Evolutionary conservation across 31 red algal genomes (phyloP), one percentile per base, ranked within the genome.

Genomic region (Asparagopsis taxiformis): DNA sequence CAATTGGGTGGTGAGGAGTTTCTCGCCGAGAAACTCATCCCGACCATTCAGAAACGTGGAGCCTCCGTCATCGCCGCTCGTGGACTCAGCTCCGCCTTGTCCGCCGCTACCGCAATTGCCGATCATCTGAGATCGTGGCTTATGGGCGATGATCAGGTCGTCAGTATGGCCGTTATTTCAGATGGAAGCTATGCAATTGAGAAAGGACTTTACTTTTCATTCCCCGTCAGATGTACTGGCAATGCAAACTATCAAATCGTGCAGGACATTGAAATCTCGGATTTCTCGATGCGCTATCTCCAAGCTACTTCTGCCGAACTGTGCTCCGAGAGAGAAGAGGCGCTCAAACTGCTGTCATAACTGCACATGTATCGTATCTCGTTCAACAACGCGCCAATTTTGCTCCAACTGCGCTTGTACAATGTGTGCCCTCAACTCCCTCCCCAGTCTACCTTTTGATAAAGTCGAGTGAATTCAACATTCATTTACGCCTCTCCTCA

Each of bases 51-150:
- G 58, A 91, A 89, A 79, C 71, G 96, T 8, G 96, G 96, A 15
- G 96, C 91, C 21, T 80, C 91, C 0, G 74, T 99, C 26, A 86
- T 99, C 50, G 81, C 86, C 32, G 91, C 91, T 1, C 67, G 96
- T 20, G 89, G 89, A 20, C 55, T 88, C 31, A 81, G 70, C 16
- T 84, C 75, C 37, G 96, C 96, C 37, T 78, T 93, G 90, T 94
- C 91, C 31, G 96, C 96, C 3, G 96, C 91, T 3, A 94, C 75
- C 51, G 96, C 90, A 13, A 90, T 94, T 61, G 70, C 46, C 49
- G 91, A 94, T 61, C 91, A 94, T 60, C 15, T 99, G 75, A 61
- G 72, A 20, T 65, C 68, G 31, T 99, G 91, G 91, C 28, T 97
- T 10, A 3, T 54, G 60, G 83, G 77, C 63, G 84, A 89, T 54